Conservation (phyloP, 768 basidiomycete genomes). For the Kwoniella botswanensis region DNA sequence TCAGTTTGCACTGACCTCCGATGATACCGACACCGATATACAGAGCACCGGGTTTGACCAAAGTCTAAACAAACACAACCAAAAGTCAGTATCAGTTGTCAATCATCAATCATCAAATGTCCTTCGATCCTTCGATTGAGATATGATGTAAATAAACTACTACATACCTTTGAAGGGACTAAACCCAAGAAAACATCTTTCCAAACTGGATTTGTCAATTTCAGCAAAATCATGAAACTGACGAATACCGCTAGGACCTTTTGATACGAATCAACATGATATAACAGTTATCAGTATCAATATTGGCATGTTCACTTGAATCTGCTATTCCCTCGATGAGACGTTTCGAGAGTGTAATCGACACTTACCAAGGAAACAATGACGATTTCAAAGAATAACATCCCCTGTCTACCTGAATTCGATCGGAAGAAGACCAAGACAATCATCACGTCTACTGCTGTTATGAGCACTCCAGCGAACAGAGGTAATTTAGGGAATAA, state of each 20-base stretch:
- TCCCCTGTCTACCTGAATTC: slow-evolving; percentile 53
- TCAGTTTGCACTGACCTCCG: slow-evolving; percentile 34
- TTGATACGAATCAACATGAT: not conserved
- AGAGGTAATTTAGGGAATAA: slow-evolving; percentile 57
- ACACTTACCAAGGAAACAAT: slow-evolving; percentile 53
- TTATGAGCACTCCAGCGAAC: slow-evolving; percentile 58
- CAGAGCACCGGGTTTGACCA: slow-evolving; percentile 58
- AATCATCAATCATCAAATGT: no score
- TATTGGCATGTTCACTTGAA: no score
- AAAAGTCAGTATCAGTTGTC: not conserved
- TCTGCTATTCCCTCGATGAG: no score
- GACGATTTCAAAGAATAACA: slow-evolving; percentile 57
- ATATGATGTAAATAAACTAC: no score
- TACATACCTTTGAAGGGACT: slow-evolving; percentile 69
- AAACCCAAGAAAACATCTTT: slow-evolving; percentile 73
- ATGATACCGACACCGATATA: slow-evolving; percentile 56
- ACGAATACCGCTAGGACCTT: slow-evolving; percentile 69
- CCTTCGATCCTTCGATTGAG: no score
- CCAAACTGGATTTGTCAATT: slow-evolving; percentile 75
- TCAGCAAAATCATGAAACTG: slow-evolving; percentile 77
- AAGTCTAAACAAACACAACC: slow-evolving; percentile 23
- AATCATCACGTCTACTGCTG: slow-evolving; percentile 56
- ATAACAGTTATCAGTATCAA: no score
- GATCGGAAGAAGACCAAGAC: slow-evolving; percentile 58
- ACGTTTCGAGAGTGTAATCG: no score